These are phyloP conservation scores for Phyllosticta capitalensis DNA, from an alignment of 2,329 filamentous ascomycete species.

Conservation along the genomic window DNA sequence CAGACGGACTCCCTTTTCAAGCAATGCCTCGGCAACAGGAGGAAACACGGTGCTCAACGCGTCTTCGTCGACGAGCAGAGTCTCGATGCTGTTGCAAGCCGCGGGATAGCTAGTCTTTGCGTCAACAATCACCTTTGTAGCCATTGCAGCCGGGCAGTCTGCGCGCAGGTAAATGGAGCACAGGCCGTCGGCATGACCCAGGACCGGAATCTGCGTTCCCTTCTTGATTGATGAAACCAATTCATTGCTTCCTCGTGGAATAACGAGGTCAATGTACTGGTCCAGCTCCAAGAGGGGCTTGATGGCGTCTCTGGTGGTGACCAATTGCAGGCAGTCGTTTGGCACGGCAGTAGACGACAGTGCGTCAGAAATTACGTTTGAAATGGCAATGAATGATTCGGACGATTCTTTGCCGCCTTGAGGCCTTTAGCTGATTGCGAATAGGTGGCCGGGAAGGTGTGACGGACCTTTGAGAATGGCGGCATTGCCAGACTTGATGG, in stretches of 20 bases:
- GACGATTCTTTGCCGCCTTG: conserved; percentile 89
- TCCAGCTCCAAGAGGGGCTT: conserved; percentile 80
- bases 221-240: conserved; percentile 84
- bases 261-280: conserved; percentile 84
- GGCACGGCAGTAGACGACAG: conserved; percentile 66
- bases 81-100: conserved; percentile 92
- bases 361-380: conserved; percentile 70
- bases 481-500: conserved; percentile 94
- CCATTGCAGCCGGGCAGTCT: conserved; percentile 64
- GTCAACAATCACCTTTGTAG: conserved; percentile 70
- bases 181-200: conserved; percentile 91
- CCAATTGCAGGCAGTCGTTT: conserved; percentile 80
- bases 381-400: conserved; percentile 88
- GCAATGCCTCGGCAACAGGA: conserved; percentile 60
- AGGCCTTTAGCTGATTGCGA: neutral
- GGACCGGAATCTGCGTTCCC: conserved; percentile 85
- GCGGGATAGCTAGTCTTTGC: conserved; percentile 92
- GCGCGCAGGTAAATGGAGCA: conserved; percentile 78
- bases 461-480: conserved; percentile 76
- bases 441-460: neutral
- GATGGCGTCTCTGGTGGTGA: conserved; percentile 85
- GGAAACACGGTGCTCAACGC: conserved; percentile 61
- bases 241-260: conserved; percentile 84
- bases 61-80: conserved; percentile 70
- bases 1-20: conserved; percentile 68